Percentiles rank a stretch among this genome's conserved stretches.
These are phyloP conservation scores for Middelhovenomyces tepae DNA, from an alignment of 805 yeast species.

Conservation along the genomic window DNA sequence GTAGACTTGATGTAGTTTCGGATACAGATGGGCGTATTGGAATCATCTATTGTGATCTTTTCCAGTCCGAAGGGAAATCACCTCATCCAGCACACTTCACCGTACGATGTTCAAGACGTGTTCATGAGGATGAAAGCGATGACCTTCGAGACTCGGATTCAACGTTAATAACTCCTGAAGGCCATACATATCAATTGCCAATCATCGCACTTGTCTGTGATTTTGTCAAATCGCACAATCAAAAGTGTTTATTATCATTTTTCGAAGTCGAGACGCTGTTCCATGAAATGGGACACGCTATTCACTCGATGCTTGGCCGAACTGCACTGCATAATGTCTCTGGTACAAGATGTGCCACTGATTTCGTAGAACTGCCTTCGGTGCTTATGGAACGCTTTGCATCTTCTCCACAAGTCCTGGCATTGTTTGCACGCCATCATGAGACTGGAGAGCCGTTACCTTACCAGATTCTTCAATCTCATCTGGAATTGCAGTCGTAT, in stretches of 20 bases:
- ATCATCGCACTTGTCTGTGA: conserved; percentile 85
- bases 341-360: conserved; percentile 93
- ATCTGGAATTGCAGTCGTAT: conserved; percentile 42
- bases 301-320: conserved; percentile 94
- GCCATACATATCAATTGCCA: conserved; percentile 66
- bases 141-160: conserved; percentile 3
- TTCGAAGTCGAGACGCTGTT: conserved; percentile 87
- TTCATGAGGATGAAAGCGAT: conserved; percentile 26
- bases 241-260: conserved; percentile 53
- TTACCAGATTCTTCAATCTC: conserved; percentile 37
- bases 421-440: conserved; percentile 63
- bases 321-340: conserved; percentile 84
- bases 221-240: conserved; percentile 38
- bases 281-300: conserved; percentile 99
- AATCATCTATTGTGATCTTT: conserved; percentile 77
- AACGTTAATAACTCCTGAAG: conserved; percentile 24
- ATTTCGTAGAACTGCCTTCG: conserved; percentile 93
- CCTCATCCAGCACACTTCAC: conserved; percentile 94
- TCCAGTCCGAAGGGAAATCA: conserved; percentile 65
- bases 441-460: conserved; percentile 57
- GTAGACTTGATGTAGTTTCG: conserved; percentile 69
- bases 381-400: conserved; percentile 95
- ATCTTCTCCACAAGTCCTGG: conserved; percentile 65
- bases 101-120: conserved; percentile 82
- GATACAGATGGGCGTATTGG: conserved; percentile 61